Percentiles rank a stretch among this genome's conserved stretches.
These are phyloP conservation scores for Geotrichum reessii DNA, from an alignment of 1,139 yeast species.

Conservation along the genomic window DNA sequence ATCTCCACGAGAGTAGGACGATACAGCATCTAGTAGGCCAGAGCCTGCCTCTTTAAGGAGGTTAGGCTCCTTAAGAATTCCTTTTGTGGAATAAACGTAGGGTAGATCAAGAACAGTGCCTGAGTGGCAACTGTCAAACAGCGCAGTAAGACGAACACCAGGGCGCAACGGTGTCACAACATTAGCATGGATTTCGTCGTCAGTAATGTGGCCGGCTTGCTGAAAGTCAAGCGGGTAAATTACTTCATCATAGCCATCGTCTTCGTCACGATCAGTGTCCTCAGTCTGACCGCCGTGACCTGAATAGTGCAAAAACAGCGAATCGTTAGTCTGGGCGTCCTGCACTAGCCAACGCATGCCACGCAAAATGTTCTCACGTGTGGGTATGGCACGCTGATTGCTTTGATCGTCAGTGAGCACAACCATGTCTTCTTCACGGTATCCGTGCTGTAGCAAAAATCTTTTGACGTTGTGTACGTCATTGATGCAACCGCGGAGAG, in stretches of 20 bases:
- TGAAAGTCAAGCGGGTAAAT: slow-evolving; percentile 89
- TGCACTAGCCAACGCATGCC: slow-evolving; percentile 90
- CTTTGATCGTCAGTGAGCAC: slow-evolving; percentile 71
- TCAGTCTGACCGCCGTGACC: slow-evolving; percentile 89
- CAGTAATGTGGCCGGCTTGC: slow-evolving; percentile 65
- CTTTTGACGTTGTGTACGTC: slow-evolving; percentile 39
- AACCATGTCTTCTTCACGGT: slow-evolving; percentile 72
- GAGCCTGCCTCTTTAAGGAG: slow-evolving; percentile 77
- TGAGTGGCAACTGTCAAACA: slow-evolving; percentile 90
- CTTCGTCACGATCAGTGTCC: slow-evolving; percentile 86
- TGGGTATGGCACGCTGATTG: slow-evolving; percentile 63
- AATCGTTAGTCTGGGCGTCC: slow-evolving; percentile 74
- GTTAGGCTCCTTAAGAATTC: slow-evolving; percentile 84
- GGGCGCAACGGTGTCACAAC: slow-evolving; percentile 72
- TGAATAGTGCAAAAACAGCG: slow-evolving; percentile 69
- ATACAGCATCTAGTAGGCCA: slow-evolving; percentile 65
- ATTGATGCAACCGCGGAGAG: slow-evolving; percentile 80
- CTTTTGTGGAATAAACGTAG: slow-evolving; percentile 83
- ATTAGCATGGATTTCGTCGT: slow-evolving; percentile 78
- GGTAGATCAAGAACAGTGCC: slow-evolving; percentile 91
- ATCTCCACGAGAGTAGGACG: slow-evolving; percentile 70
- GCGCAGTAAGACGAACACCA: slow-evolving; percentile 82
- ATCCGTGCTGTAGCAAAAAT: slow-evolving; percentile 53
- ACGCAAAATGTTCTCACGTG: slow-evolving; percentile 66
- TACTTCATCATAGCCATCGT: slow-evolving; percentile 82